These are phyloP conservation scores for Termitomyces titanicus DNA, from an alignment of 768 basidiomycete genomes.

Conservation along the genomic window DNA sequence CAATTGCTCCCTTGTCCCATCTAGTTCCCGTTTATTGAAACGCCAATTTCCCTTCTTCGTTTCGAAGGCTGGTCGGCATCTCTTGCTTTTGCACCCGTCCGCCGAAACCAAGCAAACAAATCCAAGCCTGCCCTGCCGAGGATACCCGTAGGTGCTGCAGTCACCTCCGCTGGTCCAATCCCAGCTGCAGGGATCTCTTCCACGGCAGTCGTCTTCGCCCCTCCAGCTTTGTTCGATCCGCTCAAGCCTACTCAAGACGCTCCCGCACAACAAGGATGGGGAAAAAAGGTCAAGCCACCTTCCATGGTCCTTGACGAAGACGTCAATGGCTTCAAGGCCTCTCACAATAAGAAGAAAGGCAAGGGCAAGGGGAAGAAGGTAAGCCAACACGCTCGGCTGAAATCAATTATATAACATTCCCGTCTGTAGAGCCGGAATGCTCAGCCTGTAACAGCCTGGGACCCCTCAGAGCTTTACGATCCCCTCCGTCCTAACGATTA, in stretches of 20 bases:
- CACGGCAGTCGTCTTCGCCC: conserved; percentile 70
- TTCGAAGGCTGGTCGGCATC: conserved; percentile 83
- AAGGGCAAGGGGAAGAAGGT: conserved; percentile 65
- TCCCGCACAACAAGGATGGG: conserved; percentile 56
- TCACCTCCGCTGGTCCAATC: conserved; percentile 32
- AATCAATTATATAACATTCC: conserved; percentile 1
- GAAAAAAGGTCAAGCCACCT: conserved; percentile 86
- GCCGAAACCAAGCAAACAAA: conserved; percentile 56
- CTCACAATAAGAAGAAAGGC: conserved; percentile 52
- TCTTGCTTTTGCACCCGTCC: conserved; percentile 83
- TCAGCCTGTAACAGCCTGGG: conserved; percentile 58
- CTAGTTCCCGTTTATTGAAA: conserved; percentile 60
- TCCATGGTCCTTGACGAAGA: conserved; percentile 90
- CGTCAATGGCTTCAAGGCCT: conserved; percentile 74
- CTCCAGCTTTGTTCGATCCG: conserved; percentile 53
- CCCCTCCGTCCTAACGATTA: conserved; percentile 85
- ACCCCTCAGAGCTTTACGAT: conserved; percentile 78
- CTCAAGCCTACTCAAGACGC: conserved; percentile 24
- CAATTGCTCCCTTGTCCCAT: conserved; percentile 42
- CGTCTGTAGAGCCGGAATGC: conserved; percentile 55
- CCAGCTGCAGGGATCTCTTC: conserved; percentile 16
- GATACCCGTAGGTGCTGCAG: conserved; percentile 60
- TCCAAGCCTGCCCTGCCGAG: conserved; percentile 49
- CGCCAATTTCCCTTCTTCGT: conserved; percentile 31
- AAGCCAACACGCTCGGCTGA: conserved; percentile 8